A percentile compares a stretch with the other conserved stretches of the same genome.
Evolutionary conservation across 805 yeast genomes (phyloP).

Genomic region (Myxozyma geophila): DNA sequence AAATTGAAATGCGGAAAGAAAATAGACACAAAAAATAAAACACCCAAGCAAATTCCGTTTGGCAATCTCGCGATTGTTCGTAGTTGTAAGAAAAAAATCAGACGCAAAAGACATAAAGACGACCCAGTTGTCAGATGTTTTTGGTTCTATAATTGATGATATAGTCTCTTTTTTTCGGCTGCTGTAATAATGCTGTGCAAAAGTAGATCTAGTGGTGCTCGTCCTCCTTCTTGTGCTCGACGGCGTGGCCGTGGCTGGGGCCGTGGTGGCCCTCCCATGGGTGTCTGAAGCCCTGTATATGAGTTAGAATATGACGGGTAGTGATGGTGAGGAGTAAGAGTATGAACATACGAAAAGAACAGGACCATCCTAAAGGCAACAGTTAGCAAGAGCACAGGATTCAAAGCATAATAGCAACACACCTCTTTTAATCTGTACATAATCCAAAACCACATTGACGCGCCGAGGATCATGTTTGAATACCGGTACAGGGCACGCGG

Average conservation of each 20-base stretch:
- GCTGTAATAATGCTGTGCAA: neutral
- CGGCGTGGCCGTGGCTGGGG: conserved; percentile 24
- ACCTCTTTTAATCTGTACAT: conserved; percentile 62
- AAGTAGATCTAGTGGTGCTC: conserved; percentile 28
- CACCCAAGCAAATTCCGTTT: neutral
- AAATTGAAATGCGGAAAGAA: conserved; percentile 6
- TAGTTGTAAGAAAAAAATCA: neutral
- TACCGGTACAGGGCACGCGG: conserved; percentile 57
- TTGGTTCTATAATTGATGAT: neutral
- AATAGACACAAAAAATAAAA: neutral
- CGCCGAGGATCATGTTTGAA: conserved; percentile 73
- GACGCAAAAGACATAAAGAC: too few species aligned
- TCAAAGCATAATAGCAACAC: neutral
- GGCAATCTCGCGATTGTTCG: neutral
- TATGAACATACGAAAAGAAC: conserved; percentile 47
- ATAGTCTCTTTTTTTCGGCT: neutral
- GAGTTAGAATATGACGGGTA: neutral
- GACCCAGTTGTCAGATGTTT: too few species aligned
- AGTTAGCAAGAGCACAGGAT: neutral
- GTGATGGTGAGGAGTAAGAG: too few species aligned
- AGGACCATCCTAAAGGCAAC: conserved; percentile 45
- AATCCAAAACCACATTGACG: conserved; percentile 88
- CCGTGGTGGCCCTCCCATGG: conserved; percentile 49
- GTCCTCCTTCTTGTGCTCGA: conserved; percentile 34
- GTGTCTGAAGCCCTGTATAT: conserved; percentile 39